phyloP scores from a whole-genome alignment of 441 rosid genomes.

The Bocquillonia castaneifolia region DNA sequence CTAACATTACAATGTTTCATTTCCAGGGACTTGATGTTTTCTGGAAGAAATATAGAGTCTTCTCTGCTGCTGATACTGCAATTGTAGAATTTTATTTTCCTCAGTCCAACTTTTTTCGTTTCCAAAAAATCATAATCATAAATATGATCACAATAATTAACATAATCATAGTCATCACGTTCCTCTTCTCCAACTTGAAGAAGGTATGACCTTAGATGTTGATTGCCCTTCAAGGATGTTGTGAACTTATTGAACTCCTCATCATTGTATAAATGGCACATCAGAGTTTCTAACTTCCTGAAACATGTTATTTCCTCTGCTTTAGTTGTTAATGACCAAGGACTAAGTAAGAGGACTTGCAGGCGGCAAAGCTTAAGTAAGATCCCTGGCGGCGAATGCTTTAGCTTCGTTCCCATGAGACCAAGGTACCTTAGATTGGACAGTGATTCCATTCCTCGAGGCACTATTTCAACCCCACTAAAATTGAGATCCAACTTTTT shows the following conservation, averaged over 20 bases:
- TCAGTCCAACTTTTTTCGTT: not conserved
- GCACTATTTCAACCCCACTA: slow-evolving; percentile 3
- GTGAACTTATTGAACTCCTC: not conserved
- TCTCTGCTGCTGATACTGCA: not conserved
- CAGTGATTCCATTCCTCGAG: slow-evolving; percentile 17
- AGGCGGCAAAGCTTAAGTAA: not conserved
- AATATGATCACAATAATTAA: no score
- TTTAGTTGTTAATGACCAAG: not conserved
- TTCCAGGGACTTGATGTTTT: not conserved
- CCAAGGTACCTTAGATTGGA: slow-evolving; percentile 21
- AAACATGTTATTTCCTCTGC: not conserved
- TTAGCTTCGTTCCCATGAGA: fast-evolving
- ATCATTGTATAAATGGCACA: not conserved
- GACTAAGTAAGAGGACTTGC: not conserved
- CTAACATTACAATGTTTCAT: not conserved
- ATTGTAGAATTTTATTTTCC: not conserved
- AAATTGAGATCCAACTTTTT: slow-evolving; percentile 15
- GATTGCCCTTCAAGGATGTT: not conserved
- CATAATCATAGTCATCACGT: no score
- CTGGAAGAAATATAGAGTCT: not conserved
- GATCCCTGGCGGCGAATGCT: not conserved
- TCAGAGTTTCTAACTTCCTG: slow-evolving; percentile 1
- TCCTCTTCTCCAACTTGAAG: not conserved
- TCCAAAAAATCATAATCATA: no score
- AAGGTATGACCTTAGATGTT: not conserved